These are phyloP conservation scores for Brassica rapa DNA, from an alignment of 345 rosid species.

Conservation along the genomic window DNA sequence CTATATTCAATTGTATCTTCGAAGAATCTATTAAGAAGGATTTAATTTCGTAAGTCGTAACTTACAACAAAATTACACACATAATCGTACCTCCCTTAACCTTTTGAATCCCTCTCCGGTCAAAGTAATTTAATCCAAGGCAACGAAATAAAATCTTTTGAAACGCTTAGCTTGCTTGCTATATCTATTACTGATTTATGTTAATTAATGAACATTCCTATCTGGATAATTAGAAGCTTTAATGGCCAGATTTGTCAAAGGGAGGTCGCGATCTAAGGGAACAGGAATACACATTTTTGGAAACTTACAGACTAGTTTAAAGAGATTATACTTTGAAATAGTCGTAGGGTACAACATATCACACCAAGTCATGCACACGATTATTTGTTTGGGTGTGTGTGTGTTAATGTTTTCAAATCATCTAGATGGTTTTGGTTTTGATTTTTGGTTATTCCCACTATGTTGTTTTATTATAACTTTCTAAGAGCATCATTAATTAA, in stretches of 20 bases:
- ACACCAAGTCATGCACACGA: conserved; percentile 3
- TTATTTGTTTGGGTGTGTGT: not conserved
- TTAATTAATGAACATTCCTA: not conserved
- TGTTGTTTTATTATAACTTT: not conserved
- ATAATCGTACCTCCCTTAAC: not conserved
- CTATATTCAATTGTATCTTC: not conserved
- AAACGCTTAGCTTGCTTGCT: not conserved
- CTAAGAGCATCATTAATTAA: too few relatives aligned
- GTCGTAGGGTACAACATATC: conserved; percentile 5
- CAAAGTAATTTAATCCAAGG: not conserved
- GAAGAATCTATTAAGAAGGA: not conserved
- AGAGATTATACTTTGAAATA: not conserved
- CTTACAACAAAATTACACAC: not conserved
- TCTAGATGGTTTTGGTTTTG: not conserved
- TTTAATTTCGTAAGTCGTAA: not conserved
- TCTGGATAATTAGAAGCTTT: not conserved
- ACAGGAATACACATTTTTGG: not conserved
- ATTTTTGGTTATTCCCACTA: not conserved
- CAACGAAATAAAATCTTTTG: not conserved
- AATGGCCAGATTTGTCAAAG: not conserved
- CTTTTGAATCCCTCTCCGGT: not conserved
- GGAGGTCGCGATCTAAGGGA: not conserved
- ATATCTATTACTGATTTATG: not conserved
- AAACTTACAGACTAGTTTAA: too few relatives aligned
- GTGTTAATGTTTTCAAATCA: not conserved